Base-by-base conservation (phyloP, 78 protist genomes). In the Diacronema lutheri region DNA sequence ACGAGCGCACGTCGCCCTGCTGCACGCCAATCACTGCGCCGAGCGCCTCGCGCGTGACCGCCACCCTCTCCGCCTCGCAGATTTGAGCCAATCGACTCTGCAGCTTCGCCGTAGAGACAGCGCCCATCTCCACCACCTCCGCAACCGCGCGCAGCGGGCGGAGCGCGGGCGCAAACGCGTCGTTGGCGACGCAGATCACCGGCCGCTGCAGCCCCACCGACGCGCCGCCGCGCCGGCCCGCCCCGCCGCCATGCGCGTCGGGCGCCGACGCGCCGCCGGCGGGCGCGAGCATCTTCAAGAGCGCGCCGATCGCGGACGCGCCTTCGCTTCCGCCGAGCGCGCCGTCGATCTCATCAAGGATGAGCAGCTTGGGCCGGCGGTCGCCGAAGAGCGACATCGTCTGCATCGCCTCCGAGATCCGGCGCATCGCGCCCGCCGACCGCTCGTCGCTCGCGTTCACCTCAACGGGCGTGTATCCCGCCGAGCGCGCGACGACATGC, bases 301-400 rank as follows among this genome's bases (percentile, higher is more conserved):
- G 66, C 66, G 21, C 57, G 56, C 6, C 0, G 71, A 79, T 31
- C 10, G 84, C 84, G 35, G 60, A 1, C 31, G 31, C 0, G 19
- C 68, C 66, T 19, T 79, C 71, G 20, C 14, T 12, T 10, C 90
- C 62, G 58, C 91, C 91, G 26, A 83, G 66, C n/a, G 89, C 83
- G 84, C 96, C 96, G 83, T 94, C 96, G 55, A 94, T 89, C 69
- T 94, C 96, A 81, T 94, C 96, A 16, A 94, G 87, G 37, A 94
- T 86, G 46, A 94, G 46, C 78, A 93, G 92, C 56, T 62, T 84
- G 35, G 95, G 96, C 38, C 84, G 58, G 50, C 44, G 26, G 23
- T 38, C 68, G 13, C 31, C 19, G 35, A 88, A 86, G 7, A 79
- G 77, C 7, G 92, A 33, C 55, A 71, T 40, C 90, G 73, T 90